Percentiles rank a stretch among this genome's conserved stretches.
phyloP scores from a whole-genome alignment of 257 asterid genomes.

The Nicotiana attenuata region DNA sequence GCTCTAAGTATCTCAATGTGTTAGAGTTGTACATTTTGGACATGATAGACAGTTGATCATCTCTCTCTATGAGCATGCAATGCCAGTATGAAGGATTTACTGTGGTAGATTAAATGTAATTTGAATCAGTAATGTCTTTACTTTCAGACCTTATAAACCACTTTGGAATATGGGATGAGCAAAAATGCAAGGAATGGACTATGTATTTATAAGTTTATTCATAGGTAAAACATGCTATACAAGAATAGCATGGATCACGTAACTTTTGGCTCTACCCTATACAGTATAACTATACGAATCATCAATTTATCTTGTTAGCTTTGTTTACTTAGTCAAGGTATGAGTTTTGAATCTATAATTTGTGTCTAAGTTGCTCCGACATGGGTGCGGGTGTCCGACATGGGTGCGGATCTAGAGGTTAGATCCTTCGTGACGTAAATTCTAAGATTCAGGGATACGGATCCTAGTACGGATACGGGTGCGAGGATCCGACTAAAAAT shows the following conservation, averaged over 20 bases:
- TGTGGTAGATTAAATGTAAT: background rate
- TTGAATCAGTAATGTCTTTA: background rate
- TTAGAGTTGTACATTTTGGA: background rate
- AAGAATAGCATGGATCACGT: background rate
- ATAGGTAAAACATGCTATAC: background rate
- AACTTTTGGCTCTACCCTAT: background rate
- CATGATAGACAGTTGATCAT: background rate
- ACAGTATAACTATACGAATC: background rate
- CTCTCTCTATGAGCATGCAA: background rate
- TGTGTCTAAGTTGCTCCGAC: too few relatives aligned
- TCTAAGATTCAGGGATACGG: too few relatives aligned
- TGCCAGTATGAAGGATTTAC: background rate
- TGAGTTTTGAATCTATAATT: background rate
- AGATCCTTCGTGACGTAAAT: too few relatives aligned
- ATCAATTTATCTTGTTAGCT: background rate
- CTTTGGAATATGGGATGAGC: background rate
- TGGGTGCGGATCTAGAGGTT: too few relatives aligned
- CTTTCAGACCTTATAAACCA: background rate
- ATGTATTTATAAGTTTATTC: background rate
- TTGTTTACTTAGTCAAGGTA: background rate
- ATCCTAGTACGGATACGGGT: too few relatives aligned
- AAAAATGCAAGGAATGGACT: background rate
- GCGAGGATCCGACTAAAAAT: too few relatives aligned
- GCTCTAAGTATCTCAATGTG: background rate
- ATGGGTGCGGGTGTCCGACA: too few relatives aligned